Evolutionary conservation across 2,329 filamentous ascomycete species (phyloP), one percentile per base, ranked within the genome.

Genomic region (Cladophialophora exuberans): DNA sequence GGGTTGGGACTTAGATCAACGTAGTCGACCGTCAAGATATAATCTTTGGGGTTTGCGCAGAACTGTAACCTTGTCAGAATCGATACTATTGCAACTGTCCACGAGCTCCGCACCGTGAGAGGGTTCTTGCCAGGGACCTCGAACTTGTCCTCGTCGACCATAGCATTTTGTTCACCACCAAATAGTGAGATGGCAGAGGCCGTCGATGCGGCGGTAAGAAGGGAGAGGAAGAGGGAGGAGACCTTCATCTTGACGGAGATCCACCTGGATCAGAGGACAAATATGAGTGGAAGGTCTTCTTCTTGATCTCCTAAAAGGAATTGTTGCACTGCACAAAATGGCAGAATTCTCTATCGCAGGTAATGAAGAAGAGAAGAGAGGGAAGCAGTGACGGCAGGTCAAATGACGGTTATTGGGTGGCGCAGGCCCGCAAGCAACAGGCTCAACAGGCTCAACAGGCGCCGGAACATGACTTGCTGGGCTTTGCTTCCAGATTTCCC

Each of bases 1-100:
- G 93, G 94, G 73, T 97, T 97, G 11, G 94, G 94, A 30, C 73
- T 69, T 54, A 99, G 75, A 66, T 97, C 86, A 53, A 97, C 90
- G 42, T 82, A 83, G 61, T 91, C 79, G 66, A 99, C 91, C 38
- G 77, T 75, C 64, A 97, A 77, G 54, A 92, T 81, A 70, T 97
- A 85, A 47, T 83, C 72, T 44, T 74, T 73, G 54, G 89, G 88
- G 59, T 89, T 81, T 55, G 77, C 75, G 62, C 94, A 99, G 75
- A 88, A 89, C 62, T 64, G 26, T 10, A 54, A n/a, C 11, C 17
- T 43, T 5, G 54, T 49, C 15, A 52, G 42, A 33, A 43, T 15
- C 7, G 26, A 39, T 25, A 18, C 47, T 42, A 23, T 22, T 2
- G n/a, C 23, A 30, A 17, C 6, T 20, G 22, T 13, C 11, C 26